Evolutionary conservation across 2,329 filamentous ascomycete species (phyloP), one percentile per base, ranked within the genome.

Genomic region (Purpureocillium lavendulum): DNA sequence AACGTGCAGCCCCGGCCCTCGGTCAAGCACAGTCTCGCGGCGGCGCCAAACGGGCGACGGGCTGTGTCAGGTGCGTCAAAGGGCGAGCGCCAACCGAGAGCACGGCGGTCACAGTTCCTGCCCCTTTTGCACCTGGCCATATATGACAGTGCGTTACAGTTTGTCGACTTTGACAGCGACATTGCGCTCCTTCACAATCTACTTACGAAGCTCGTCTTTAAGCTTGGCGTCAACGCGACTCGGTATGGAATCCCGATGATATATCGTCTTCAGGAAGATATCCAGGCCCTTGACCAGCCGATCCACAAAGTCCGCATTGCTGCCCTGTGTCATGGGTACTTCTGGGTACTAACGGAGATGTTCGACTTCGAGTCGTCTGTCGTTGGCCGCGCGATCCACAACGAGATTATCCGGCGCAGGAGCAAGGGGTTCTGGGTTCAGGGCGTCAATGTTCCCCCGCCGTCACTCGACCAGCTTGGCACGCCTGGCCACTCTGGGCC

Each of bases 181-280:
- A 73, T 94, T 24, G 65, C 87, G 21, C 64, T 94, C 12, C 67
- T 94, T 8, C 87, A 95, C 54, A 69, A 87, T 4, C 70, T 96
- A 10, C 71, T 95, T 30, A 69, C 77, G 10, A 85, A 77, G 40
- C 69, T 95, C n/a, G 75, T 87, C 8, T 71, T 78, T 42, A 80
- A 79, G 41, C 71, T 96, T 1, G 89, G 90, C 4, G 78, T 95
- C 37, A 95, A 96, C 56, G 84, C 87, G 13, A 75, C 75, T 5
- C 76, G 82, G 42, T 83, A 77, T 51, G 87, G 88, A 1, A 62
- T 96, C 30, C 87, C 89, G 2, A 95, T 96, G 88, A 74, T 95
- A 10, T 80, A 94, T 58, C 77, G 84, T 34, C 71, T 97, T 2
- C 89, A 96, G 58, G 87, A 94, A 52, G 87, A 92, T 46, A 84